Percentiles rank a stretch among this genome's conserved stretches.
These are phyloP conservation scores for Pleurotus ostreatus DNA, from an alignment of 768 basidiomycete species.

Conservation along the genomic window DNA sequence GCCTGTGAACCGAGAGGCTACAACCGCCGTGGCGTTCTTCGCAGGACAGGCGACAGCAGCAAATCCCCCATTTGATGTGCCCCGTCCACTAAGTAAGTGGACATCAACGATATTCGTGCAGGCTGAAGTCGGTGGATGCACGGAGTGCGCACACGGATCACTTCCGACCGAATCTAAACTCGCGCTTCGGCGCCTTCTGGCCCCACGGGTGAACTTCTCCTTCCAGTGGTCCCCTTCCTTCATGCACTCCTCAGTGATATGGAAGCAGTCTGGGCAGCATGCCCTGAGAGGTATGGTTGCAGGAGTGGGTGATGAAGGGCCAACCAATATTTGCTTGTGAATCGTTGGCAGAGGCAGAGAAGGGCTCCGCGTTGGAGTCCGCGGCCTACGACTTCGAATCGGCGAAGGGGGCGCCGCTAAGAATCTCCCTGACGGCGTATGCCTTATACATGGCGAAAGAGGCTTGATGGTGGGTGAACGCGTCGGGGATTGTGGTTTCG, in stretches of 20 bases:
- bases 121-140: background rate
- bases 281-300: slow-evolving; percentile 64
- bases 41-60: slow-evolving; percentile 19
- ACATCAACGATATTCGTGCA: background rate
- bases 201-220: slow-evolving; percentile 61
- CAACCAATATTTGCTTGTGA: slow-evolving; percentile 25
- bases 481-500: slow-evolving; percentile 34
- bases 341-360: slow-evolving; percentile 32
- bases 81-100: background rate
- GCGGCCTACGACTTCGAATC: slow-evolving; percentile 21
- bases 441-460: slow-evolving; percentile 12
- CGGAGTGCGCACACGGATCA: slow-evolving; percentile 14
- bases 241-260: slow-evolving; percentile 52
- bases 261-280: slow-evolving; percentile 65
- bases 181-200: slow-evolving; percentile 50
- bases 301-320: background rate
- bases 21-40: slow-evolving; percentile 11
- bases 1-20: slow-evolving; percentile 9
- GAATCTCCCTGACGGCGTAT: slow-evolving; percentile 28
- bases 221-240: slow-evolving; percentile 56
- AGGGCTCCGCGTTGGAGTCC: slow-evolving; percentile 21
- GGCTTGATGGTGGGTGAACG: slow-evolving; percentile 27
- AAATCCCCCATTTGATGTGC: slow-evolving; percentile 19
- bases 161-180: slow-evolving; percentile 33
- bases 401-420: slow-evolving; percentile 53